These are phyloP conservation scores for Peniophora sp. DNA, from an alignment of 1,284 basidiomycete species.

Conservation along the genomic window DNA sequence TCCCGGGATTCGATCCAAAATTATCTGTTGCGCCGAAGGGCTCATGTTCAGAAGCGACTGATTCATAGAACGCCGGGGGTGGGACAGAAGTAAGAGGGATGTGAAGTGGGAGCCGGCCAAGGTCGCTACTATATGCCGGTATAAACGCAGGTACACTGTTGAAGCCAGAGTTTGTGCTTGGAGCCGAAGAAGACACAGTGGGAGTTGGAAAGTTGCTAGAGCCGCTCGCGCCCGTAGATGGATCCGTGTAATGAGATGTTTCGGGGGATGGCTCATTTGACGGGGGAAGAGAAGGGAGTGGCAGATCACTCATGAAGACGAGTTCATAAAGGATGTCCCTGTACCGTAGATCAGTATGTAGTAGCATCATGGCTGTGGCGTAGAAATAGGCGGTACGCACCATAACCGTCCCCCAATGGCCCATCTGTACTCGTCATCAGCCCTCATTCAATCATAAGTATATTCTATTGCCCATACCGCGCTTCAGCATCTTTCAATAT, in stretches of 20 bases:
- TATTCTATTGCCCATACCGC: neutral
- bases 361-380: neutral
- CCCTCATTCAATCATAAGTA: too few species aligned
- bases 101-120: neutral
- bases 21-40: too few species aligned
- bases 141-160: neutral
- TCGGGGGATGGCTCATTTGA: neutral
- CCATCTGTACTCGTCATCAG: slow-evolving; percentile 23
- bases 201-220: neutral
- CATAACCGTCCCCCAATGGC: slow-evolving; percentile 35
- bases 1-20: too few species aligned
- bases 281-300: slow-evolving; percentile 28
- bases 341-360: neutral
- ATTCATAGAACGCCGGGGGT: too few species aligned
- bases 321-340: slow-evolving; percentile 64
- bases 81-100: too few species aligned
- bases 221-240: neutral
- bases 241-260: neutral
- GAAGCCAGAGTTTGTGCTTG: neutral
- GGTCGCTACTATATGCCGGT: neutral
- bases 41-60: too few species aligned
- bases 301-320: slow-evolving; percentile 55
- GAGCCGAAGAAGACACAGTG: neutral
- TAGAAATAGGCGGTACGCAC: slow-evolving; percentile 13
- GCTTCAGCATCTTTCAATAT: slow-evolving; percentile 43